phyloP scores from a whole-genome alignment of 2,329 filamentous ascomycete species.

The Aschersonia sp. region DNA sequence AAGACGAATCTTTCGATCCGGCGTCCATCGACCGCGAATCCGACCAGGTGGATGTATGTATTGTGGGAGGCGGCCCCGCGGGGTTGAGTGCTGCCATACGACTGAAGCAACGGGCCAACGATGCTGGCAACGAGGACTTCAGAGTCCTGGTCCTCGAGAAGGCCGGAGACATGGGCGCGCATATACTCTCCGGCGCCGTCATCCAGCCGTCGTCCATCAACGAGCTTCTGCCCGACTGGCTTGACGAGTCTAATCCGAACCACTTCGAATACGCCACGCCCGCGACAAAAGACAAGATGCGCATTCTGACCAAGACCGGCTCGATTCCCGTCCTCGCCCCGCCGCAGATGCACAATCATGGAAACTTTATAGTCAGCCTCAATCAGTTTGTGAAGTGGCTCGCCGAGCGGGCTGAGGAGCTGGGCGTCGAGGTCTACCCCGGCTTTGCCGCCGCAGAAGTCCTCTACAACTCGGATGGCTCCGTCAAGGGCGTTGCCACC shows the following conservation, averaged over 20 bases:
- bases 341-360: conserved; percentile 95
- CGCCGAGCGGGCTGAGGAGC: conserved; percentile 87
- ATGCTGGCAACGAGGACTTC: conserved; percentile 91
- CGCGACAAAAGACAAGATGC: conserved; percentile 75
- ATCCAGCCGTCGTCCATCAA: conserved; percentile 79
- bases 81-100: conserved; percentile 87
- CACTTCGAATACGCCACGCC: conserved; percentile 81
- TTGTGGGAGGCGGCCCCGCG: conserved; percentile 89
- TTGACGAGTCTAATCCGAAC: conserved; percentile 72
- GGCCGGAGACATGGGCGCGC: conserved; percentile 84
- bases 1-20: conserved; percentile 47
- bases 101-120: conserved; percentile 88
- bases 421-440: conserved; percentile 91
- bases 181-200: conserved; percentile 92
- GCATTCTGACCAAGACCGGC: conserved; percentile 73
- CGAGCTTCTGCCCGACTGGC: conserved; percentile 89
- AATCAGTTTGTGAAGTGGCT: conserved; percentile 96
- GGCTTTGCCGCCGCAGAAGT: conserved; percentile 93
- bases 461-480: conserved; percentile 72
- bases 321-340: conserved; percentile 74
- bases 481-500: conserved; percentile 86
- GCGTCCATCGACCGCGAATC: conserved; percentile 65
- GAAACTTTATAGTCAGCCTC: conserved; percentile 93
- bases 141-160: conserved; percentile 88
- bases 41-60: conserved; percentile 92